Percentiles rank a stretch among this genome's conserved stretches.
phyloP scores from a whole-genome alignment of 139 green algal genomes.

The Zygnema circumcarinatum region DNA sequence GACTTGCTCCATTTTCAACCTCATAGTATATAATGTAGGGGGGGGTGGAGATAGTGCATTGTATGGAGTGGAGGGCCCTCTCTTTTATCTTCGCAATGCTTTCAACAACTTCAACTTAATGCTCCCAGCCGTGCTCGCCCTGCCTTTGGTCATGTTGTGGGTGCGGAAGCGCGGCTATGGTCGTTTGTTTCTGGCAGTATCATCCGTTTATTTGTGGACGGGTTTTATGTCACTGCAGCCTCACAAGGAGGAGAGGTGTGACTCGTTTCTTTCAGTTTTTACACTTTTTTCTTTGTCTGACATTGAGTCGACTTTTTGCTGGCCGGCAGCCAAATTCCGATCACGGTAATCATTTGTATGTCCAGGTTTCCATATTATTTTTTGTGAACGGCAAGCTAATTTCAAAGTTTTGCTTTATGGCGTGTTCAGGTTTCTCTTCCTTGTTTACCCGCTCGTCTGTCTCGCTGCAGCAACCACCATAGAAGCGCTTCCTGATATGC shows the following conservation, averaged over 20 bases:
- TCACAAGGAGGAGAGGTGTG: slow-evolving; percentile 82
- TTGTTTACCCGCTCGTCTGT: slow-evolving; percentile 77
- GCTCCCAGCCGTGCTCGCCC: slow-evolving; percentile 66
- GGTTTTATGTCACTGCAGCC: slow-evolving; percentile 73
- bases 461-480: slow-evolving; percentile 69
- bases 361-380: too few relatives aligned
- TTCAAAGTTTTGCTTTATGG: too few relatives aligned
- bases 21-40: slow-evolving; percentile 65
- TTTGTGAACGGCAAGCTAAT: too few relatives aligned
- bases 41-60: slow-evolving; percentile 64
- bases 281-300: neutral
- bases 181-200: slow-evolving; percentile 8
- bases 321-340: neutral
- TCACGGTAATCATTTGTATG: neutral
- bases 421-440: slow-evolving; percentile 73
- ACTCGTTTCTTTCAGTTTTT: slow-evolving; percentile 1
- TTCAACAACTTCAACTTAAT: slow-evolving; percentile 62
- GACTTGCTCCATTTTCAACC: slow-evolving; percentile 77
- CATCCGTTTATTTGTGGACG: slow-evolving; percentile 73
- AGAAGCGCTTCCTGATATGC: slow-evolving; percentile 24
- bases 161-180: neutral
- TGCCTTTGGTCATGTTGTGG: slow-evolving; percentile 42
- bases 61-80: slow-evolving; percentile 76
- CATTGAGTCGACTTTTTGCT: too few relatives aligned
- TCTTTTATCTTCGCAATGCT: slow-evolving; percentile 82